Base-by-base conservation (phyloP, 2,329 filamentous ascomycete genomes). In the Hirsutella thompsonii region DNA sequence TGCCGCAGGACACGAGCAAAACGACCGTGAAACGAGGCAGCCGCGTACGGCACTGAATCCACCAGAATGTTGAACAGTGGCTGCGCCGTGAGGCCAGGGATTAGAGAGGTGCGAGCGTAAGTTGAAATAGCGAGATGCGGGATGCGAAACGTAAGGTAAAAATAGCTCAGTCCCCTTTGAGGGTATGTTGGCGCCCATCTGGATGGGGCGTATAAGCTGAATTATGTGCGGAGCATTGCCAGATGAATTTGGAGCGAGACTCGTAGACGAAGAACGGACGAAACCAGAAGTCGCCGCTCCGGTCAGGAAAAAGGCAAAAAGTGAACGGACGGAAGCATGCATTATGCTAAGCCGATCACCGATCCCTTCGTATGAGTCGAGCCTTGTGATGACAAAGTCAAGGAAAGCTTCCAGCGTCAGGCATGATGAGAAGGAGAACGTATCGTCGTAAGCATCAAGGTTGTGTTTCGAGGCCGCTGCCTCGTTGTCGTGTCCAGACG, bases 401-500 rank as follows among this genome's bases (percentile, higher is more conserved):
- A 14, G 13, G 14, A 34, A 23, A 41, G 14, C 19, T 9, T 18
- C 23, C 13, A 33, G 29, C 4, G 5, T 14, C 5, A 20, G 10
- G 36, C 23, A 42, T 29, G 16, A 42, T 26, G 23, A 26, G 23
- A 32, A 33, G 36, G 35, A 20, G 20, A 43, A 51, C 58, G 52
- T 62, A 53, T 55, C 56, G 48, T 60, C 58, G 47, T 62, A 44
- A 56, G 45, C 46, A 43, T 42, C 44, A 45, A 49, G 48, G 44
- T 48, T 40, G 39, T 50, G 46, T 53, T 49, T 42, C 48, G 49
- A 52, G 52, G 54, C 49, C 53, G 57, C 55, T 53, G 55, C 54
- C 57, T 53, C 52, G 46, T 50, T 47, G 49, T 47, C 42, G 39
- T 55, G 50, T 52, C 37, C 30, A 35, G 58, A 59, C 56, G 56